Evolutionary conservation across 2,329 filamentous ascomycete species (phyloP).

Genomic region (Pseudogymnoascus sp.): DNA sequence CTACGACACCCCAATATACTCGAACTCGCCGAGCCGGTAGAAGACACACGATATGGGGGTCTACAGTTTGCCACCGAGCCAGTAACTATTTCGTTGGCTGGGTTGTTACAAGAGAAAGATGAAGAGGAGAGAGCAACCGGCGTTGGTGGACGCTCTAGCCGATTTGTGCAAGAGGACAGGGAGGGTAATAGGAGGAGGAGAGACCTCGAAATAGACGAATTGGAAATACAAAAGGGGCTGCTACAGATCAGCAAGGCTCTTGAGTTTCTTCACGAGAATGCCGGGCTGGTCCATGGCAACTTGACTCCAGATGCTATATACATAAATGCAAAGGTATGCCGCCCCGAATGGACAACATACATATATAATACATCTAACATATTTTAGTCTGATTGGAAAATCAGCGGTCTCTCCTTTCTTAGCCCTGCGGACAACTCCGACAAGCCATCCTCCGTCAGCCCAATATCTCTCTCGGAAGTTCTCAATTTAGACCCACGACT

Average conservation of each 20-base stretch:
- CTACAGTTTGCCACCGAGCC: conserved; percentile 93
- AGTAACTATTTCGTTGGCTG: conserved; percentile 80
- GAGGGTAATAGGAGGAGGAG: conserved; percentile 64
- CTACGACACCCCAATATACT: conserved; percentile 86
- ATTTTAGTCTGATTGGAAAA: conserved; percentile 87
- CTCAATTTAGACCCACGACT: conserved; percentile 79
- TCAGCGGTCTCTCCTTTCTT: conserved; percentile 87
- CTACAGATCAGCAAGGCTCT: conserved; percentile 88
- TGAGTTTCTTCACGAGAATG: conserved; percentile 92
- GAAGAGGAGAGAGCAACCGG: conserved; percentile 67
- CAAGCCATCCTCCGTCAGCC: conserved; percentile 65
- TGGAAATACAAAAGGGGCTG: conserved; percentile 95
- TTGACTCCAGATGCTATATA: conserved; percentile 88
- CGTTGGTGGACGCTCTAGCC: conserved; percentile 61
- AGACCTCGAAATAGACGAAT: conserved; percentile 88
- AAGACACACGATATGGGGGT: conserved; percentile 84
- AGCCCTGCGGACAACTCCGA: conserved; percentile 70
- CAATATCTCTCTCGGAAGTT: conserved; percentile 74
- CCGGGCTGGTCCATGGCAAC: conserved; percentile 87
- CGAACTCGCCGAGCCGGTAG: conserved; percentile 88
- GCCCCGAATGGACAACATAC: background rate
- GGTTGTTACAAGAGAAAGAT: conserved; percentile 79
- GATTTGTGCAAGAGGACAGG: conserved; percentile 72
- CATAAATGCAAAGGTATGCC: conserved; percentile 74
- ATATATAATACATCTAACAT: conserved; percentile 24